Evolutionary conservation across 2,329 filamentous ascomycete genomes (phyloP).

Genomic region (Pestalotiopsis sp.): DNA sequence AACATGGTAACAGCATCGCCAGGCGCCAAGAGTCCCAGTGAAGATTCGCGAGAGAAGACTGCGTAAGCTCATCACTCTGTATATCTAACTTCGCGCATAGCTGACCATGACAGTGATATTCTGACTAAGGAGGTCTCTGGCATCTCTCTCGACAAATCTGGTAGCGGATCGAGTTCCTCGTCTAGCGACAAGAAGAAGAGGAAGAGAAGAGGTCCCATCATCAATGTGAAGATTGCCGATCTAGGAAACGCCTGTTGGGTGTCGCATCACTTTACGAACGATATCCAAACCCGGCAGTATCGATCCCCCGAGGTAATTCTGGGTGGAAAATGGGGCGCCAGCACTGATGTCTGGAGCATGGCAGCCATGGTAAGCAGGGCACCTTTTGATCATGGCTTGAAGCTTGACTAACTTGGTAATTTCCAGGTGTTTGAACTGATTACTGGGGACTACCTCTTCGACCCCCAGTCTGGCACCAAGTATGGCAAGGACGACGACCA

Average conservation of each 20-base stretch:
- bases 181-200: constrained; percentile 65
- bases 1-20: constrained; percentile 31
- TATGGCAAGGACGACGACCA: constrained; percentile 99
- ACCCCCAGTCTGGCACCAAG: constrained; percentile 96
- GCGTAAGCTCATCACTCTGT: constrained; percentile 65
- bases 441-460: constrained; percentile 97
- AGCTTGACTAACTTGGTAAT: background rate
- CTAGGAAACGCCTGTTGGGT: constrained; percentile 99
- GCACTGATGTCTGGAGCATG: constrained; percentile 99
- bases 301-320: constrained; percentile 96
- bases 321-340: constrained; percentile 98
- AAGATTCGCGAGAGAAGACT: constrained; percentile 88
- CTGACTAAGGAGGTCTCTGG: constrained; percentile 92
- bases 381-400: background rate
- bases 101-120: constrained; percentile 65
- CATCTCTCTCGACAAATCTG: constrained; percentile 84
- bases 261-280: constrained; percentile 98
- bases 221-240: constrained; percentile 98
- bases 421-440: constrained; percentile 91
- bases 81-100: constrained; percentile 6
- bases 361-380: constrained; percentile 81
- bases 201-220: constrained; percentile 64
- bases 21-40: constrained; percentile 58
- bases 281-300: constrained; percentile 98
- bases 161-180: constrained; percentile 39